Evolutionary conservation across 495 filamentous ascomycete genomes (phyloP), one percentile per base, ranked within the genome.

Genomic region (Hyaloscypha hepaticicola): DNA sequence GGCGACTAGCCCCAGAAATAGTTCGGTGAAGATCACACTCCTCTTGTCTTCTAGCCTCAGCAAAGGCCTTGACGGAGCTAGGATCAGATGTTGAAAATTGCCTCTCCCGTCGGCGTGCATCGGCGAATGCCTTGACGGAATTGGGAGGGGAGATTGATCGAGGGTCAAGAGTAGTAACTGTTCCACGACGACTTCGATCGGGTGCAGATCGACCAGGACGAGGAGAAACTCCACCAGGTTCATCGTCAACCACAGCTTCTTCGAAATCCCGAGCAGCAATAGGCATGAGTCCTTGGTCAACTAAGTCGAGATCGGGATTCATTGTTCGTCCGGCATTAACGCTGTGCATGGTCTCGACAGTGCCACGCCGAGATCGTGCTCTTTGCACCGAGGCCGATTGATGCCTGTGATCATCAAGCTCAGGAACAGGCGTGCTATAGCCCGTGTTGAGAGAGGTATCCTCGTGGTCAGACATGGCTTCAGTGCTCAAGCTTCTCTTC

Each of bases 41-140:
- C 22, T 92, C 91, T 9, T 86, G 84, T 53, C 86, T 82, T 64
- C 85, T 82, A 48, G 60, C 27, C 38, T 72, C 66, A 16, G 65
- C 58, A 57, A 72, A 66, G 24, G 58, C 65, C 25, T 65, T 68
- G 2, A 80, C 77, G 16, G 60, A 59, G 41, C 76, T 77, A 0
- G 69, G 61, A 26, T 83, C 82, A 1, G 77, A 79, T 58, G 78
- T 70, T 19, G 85, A 87, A 12, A 84, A 70, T n/a, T 80, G 81
- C 21, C 80, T 77, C 64, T 86, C 83, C 14, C 83, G 79, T 24
- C 83, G 82, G 34, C 85, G 79, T 45, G 85, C 85, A 66, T 95
- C 92, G 3, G 94, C 96, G 75, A 99, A 99, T 19, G 95, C 95
- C 75, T 97, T 94, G 26, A 99, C 95, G 3, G 95, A 99, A 74